Percentiles rank a stretch among this genome's conserved stretches.
Evolutionary conservation across 2,329 filamentous ascomycete genomes (phyloP).

Genomic region (Neophaeococcomyces mojaviensis): DNA sequence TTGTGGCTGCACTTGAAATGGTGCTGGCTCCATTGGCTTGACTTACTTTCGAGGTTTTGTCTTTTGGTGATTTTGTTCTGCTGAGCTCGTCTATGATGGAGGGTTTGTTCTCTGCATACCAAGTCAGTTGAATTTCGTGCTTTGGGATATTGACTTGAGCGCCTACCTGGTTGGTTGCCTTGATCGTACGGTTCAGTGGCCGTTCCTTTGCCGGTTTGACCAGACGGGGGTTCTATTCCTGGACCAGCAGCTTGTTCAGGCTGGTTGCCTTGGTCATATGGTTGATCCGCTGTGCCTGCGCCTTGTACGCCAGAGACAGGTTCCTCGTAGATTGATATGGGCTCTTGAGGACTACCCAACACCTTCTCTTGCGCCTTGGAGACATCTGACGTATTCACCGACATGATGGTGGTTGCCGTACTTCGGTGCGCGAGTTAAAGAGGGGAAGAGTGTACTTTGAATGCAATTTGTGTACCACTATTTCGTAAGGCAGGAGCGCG

Average conservation of each 20-base stretch:
- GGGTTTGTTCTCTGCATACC: constrained; percentile 8
- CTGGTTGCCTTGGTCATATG: constrained; percentile 21
- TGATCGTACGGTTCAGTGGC: constrained; percentile 13
- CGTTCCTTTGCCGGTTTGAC: constrained; percentile 17
- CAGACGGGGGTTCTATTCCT: constrained; percentile 14
- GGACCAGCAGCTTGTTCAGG: constrained; percentile 12
- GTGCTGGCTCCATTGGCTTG: too few species aligned
- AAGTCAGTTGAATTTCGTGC: too few species aligned
- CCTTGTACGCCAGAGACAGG: constrained; percentile 19
- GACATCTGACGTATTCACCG: neutral
- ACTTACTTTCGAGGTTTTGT: neutral
- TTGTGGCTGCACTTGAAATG: neutral
- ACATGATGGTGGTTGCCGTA: too few species aligned
- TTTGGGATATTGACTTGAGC: neutral
- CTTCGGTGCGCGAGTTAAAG: constrained; percentile 7
- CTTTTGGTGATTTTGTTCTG: neutral
- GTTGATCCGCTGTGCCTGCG: constrained; percentile 17
- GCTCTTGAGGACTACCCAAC: neutral
- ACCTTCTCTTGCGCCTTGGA: constrained; percentile 2
- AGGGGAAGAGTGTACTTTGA: neutral
- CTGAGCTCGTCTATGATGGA: neutral
- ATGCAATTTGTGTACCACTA: too few species aligned
- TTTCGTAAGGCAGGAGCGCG: too few species aligned
- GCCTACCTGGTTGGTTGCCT: constrained; percentile 15
- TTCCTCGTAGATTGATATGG: constrained; percentile 13